These are phyloP conservation scores for Colletotrichum sublineola DNA, from an alignment of 2,329 filamentous ascomycete genomes.

Conservation along the genomic window DNA sequence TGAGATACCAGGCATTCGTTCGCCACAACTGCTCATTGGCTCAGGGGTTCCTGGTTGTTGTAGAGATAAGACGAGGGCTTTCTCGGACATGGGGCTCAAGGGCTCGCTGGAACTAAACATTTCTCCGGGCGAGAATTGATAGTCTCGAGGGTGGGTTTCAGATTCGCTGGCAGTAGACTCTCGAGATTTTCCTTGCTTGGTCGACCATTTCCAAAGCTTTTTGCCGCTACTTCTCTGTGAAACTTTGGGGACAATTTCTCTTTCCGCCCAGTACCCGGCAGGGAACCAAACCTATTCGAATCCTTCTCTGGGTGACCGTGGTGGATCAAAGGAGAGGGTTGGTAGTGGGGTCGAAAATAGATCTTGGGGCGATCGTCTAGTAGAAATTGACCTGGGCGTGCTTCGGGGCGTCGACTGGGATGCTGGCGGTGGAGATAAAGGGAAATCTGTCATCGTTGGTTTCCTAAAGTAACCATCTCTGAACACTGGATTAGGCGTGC, in stretches of 20 bases:
- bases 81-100: constrained; percentile 60
- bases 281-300: constrained; percentile 75
- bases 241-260: constrained; percentile 51
- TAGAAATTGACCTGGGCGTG: constrained; percentile 4
- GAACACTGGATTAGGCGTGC: constrained; percentile 33
- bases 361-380: neutral
- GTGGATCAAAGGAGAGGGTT: constrained; percentile 60
- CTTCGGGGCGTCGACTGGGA: neutral
- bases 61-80: constrained; percentile 62
- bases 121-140: constrained; percentile 2
- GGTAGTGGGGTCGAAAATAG: neutral
- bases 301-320: constrained; percentile 66
- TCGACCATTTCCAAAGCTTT: constrained; percentile 58
- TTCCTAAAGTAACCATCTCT: constrained; percentile 37
- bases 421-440: neutral
- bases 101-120: constrained; percentile 43
- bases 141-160: constrained; percentile 40
- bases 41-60: constrained; percentile 50
- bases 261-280: constrained; percentile 73
- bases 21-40: neutral
- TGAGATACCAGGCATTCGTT: constrained; percentile 29
- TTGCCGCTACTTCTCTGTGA: constrained; percentile 51
- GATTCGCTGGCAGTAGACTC: constrained; percentile 50
- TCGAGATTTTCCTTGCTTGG: constrained; percentile 51
- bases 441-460: neutral